phyloP scores from a whole-genome alignment of 129 eudicot genomes.

The Centaurea solstitialis region DNA sequence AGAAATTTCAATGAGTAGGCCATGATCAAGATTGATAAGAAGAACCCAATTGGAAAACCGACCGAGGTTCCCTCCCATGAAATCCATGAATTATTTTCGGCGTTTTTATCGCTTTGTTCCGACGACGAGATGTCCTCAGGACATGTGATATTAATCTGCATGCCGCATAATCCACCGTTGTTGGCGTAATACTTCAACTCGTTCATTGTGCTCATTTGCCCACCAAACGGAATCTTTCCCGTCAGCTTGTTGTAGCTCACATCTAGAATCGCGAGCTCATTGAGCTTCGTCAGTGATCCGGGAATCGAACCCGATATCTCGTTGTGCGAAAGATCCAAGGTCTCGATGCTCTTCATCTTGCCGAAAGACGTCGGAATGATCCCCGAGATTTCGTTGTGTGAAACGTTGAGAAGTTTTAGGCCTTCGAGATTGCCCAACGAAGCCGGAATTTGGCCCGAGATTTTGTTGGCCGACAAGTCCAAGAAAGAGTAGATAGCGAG shows the following conservation, averaged over 20 bases:
- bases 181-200: slow-evolving; percentile 40
- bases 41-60: slow-evolving; percentile 34
- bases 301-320: slow-evolving; percentile 28
- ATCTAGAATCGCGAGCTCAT: slow-evolving; percentile 38
- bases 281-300: slow-evolving; percentile 36
- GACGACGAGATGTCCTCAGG: slow-evolving; percentile 28
- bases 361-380: slow-evolving; percentile 34
- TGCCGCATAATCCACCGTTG: slow-evolving; percentile 57
- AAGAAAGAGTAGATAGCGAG: slow-evolving; percentile 50
- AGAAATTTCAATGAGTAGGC: slow-evolving; percentile 26
- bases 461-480: slow-evolving; percentile 42
- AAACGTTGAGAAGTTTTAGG: slow-evolving; percentile 41
- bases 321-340: slow-evolving; percentile 49
- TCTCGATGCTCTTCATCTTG: slow-evolving; percentile 32
- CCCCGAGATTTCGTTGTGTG: slow-evolving; percentile 36
- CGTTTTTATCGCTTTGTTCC: slow-evolving; percentile 5
- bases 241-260: slow-evolving; percentile 51
- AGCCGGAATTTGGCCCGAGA: slow-evolving; percentile 35
- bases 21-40: slow-evolving; percentile 21
- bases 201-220: slow-evolving; percentile 54
- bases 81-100: slow-evolving; percentile 30
- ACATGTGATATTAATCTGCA: slow-evolving; percentile 46
- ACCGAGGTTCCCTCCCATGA: slow-evolving; percentile 42
- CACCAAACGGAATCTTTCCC: slow-evolving; percentile 47
- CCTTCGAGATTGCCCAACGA: slow-evolving; percentile 36